Evolutionary conservation across 2,329 filamentous ascomycete genomes (phyloP).

Genomic region (Epichloe glyceriae): DNA sequence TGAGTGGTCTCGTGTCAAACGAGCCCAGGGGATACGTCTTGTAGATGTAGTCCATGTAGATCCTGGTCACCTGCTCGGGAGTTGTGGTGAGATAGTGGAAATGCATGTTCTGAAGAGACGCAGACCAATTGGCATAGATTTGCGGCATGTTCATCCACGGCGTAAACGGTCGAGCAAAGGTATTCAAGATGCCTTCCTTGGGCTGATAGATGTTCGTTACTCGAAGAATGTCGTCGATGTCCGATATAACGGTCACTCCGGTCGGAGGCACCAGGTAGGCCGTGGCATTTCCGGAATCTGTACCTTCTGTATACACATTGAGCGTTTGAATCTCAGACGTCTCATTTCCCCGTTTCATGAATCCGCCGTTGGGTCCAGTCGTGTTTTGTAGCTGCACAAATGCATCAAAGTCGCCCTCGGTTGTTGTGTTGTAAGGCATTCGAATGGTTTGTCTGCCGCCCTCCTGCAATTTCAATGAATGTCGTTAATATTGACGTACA

Average conservation of each 20-base stretch:
- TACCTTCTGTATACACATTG: constrained; percentile 54
- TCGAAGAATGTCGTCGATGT: constrained; percentile 72
- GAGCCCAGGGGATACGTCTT: constrained; percentile 63
- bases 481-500: neutral
- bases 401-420: constrained; percentile 58
- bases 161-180: constrained; percentile 57
- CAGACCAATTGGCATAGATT: constrained; percentile 64
- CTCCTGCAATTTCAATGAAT: constrained; percentile 11
- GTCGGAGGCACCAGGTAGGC: constrained; percentile 60
- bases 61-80: constrained; percentile 62
- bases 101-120: constrained; percentile 52
- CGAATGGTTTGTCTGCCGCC: constrained; percentile 51
- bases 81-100: constrained; percentile 77
- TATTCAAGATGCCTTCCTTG: constrained; percentile 61
- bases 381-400: constrained; percentile 52
- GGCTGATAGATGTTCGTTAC: constrained; percentile 71
- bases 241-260: constrained; percentile 60
- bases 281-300: constrained; percentile 56
- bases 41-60: constrained; percentile 74
- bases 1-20: constrained; percentile 66
- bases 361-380: constrained; percentile 33
- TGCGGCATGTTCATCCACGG: constrained; percentile 71
- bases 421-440: constrained; percentile 53
- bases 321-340: constrained; percentile 53
- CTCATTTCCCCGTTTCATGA: constrained; percentile 48